These are phyloP conservation scores for Clavispora vitiphila DNA, from an alignment of 805 yeast species.

Conservation along the genomic window DNA sequence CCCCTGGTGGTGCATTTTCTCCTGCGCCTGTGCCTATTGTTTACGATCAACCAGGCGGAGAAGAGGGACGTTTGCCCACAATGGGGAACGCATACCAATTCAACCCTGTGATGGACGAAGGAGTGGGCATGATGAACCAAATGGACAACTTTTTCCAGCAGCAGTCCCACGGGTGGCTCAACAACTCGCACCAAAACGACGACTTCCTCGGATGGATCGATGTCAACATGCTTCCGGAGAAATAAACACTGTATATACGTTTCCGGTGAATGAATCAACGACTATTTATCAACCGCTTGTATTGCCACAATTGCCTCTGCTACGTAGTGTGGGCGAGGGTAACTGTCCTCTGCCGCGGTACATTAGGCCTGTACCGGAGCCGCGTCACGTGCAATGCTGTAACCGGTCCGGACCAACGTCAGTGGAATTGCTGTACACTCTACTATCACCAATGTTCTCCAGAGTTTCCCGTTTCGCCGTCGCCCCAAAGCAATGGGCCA, in stretches of 20 bases:
- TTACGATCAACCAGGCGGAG: background rate
- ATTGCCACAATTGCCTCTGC: too few species aligned
- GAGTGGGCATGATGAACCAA: slow-evolving; percentile 22
- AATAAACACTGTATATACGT: background rate
- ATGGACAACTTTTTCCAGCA: slow-evolving; percentile 68
- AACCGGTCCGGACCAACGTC: background rate
- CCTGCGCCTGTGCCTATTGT: background rate
- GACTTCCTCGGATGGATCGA: slow-evolving; percentile 95
- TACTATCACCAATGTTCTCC: slow-evolving; percentile 6
- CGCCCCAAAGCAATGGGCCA: slow-evolving; percentile 7
- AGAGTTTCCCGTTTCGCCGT: slow-evolving; percentile 11
- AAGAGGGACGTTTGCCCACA: background rate
- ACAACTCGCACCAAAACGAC: slow-evolving; percentile 59
- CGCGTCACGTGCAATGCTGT: background rate
- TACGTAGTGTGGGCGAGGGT: too few species aligned
- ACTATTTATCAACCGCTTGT: too few species aligned
- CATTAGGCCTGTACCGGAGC: background rate
- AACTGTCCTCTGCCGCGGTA: background rate
- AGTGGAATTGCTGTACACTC: too few species aligned
- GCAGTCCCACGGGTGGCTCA: slow-evolving; percentile 83
- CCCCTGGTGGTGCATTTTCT: background rate
- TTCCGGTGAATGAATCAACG: too few species aligned
- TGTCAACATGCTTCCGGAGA: slow-evolving; percentile 40
- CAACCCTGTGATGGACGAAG: slow-evolving; percentile 3
- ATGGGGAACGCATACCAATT: slow-evolving; percentile 3